These are phyloP conservation scores for Rhododendron molle DNA, from an alignment of 148 eudicot species.

Conservation along the genomic window DNA sequence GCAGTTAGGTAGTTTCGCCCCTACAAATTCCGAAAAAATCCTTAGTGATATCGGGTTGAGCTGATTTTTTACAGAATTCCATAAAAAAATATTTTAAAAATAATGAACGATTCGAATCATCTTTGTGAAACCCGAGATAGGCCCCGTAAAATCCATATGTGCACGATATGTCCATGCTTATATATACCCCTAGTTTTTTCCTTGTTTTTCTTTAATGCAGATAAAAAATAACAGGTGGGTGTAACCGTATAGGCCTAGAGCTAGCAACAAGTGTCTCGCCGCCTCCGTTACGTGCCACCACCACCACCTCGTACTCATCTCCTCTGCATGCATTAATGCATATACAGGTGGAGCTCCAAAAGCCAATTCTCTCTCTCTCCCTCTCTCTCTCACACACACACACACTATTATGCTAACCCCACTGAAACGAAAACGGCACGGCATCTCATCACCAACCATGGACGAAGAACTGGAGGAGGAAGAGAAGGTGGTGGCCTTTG, in stretches of 20 bases:
- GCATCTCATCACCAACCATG: neutral
- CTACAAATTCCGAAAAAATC: too few relatives aligned
- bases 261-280: neutral
- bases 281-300: neutral
- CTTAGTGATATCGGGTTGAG: too few relatives aligned
- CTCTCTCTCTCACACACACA: neutral
- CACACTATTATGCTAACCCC: neutral
- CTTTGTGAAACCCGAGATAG: too few relatives aligned
- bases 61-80: too few relatives aligned
- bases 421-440: conserved; percentile 2
- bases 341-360: conserved; percentile 6
- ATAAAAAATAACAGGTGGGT: too few relatives aligned
- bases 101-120: too few relatives aligned
- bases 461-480: neutral
- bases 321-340: conserved; percentile 5
- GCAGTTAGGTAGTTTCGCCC: too few relatives aligned
- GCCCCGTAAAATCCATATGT: too few relatives aligned
- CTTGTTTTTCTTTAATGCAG: too few relatives aligned
- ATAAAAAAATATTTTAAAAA: too few relatives aligned
- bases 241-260: neutral
- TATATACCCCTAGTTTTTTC: too few relatives aligned
- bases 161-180: too few relatives aligned
- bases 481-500: neutral
- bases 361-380: neutral
- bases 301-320: conserved; percentile 7